Evolutionary conservation across 495 filamentous ascomycete species (phyloP).

Genomic region (Emericellopsis terricola): DNA sequence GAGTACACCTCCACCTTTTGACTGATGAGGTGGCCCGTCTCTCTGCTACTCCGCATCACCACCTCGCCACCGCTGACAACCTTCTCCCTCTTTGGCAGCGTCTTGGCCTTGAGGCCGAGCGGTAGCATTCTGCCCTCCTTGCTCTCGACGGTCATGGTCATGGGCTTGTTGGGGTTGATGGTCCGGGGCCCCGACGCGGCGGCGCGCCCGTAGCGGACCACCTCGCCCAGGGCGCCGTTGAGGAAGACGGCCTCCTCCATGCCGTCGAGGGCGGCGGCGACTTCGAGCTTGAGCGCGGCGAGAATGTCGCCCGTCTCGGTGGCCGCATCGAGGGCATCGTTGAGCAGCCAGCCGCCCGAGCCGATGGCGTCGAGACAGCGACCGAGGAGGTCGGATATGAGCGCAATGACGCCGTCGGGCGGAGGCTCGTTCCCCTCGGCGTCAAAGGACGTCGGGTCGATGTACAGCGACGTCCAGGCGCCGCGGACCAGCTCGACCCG

Average conservation of each 20-base stretch:
- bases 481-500: conserved; percentile 43
- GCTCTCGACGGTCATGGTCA: conserved; percentile 10
- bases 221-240: conserved; percentile 47
- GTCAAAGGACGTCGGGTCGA: conserved; percentile 4
- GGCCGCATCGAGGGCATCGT: conserved; percentile 20
- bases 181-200: conserved; percentile 4
- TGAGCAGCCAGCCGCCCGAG: conserved; percentile 60
- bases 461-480: conserved; percentile 52
- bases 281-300: conserved; percentile 47
- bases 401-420: conserved; percentile 33
- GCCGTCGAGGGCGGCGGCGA: conserved; percentile 59
- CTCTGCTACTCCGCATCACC: conserved; percentile 40
- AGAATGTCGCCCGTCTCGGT: conserved; percentile 44
- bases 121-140: conserved; percentile 30
- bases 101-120: conserved; percentile 51
- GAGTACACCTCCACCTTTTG: conserved; percentile 61
- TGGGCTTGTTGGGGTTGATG: conserved; percentile 6
- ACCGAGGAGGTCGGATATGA: conserved; percentile 49
- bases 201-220: conserved; percentile 39
- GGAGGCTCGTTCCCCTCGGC: conserved; percentile 30
- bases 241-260: conserved; percentile 57
- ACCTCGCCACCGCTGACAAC: conserved; percentile 45
- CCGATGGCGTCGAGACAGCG: conserved; percentile 74
- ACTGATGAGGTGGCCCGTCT: conserved; percentile 54
- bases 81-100: conserved; percentile 31